A percentile compares a stretch with the other conserved stretches of the same genome.
Conservation (phyloP, 2,329 filamentous ascomycete genomes). For the Thelonectria blattea region DNA sequence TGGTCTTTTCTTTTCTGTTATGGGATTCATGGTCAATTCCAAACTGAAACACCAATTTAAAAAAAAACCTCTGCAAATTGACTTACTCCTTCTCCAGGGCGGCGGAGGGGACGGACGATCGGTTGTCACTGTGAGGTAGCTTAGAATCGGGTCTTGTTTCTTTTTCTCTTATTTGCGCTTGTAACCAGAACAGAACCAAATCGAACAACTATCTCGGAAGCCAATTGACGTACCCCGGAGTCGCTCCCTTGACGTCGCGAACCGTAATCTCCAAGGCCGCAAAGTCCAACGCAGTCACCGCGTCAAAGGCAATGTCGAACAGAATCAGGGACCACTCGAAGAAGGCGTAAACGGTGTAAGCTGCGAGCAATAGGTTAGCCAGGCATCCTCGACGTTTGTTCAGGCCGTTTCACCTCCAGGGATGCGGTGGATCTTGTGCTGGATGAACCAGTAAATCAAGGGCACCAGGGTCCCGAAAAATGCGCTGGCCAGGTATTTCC, state of each 20-base stretch:
- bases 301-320: conserved; percentile 95
- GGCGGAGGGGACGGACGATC: conserved; percentile 53
- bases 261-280: conserved; percentile 85
- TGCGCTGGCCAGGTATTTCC: conserved; percentile 79
- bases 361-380: conserved; percentile 54
- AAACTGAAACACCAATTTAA: neutral
- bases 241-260: conserved; percentile 85
- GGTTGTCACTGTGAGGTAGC: conserved; percentile 52
- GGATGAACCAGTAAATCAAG: conserved; percentile 95
- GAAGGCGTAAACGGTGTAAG: conserved; percentile 96
- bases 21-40: neutral
- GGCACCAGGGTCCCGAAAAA: conserved; percentile 94
- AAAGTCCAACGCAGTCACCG: conserved; percentile 93
- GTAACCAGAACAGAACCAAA: too few species aligned
- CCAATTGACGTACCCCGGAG: conserved; percentile 98
- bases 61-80: neutral
- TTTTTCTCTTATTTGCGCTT: conserved; percentile 40
- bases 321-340: conserved; percentile 97
- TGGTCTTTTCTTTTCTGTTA: conserved; percentile 63
- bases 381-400: neutral
- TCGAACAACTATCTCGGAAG: conserved; percentile 77
- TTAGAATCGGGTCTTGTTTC: conserved; percentile 48
- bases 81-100: conserved; percentile 77
- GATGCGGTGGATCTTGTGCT: conserved; percentile 95
- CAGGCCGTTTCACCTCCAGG: conserved; percentile 74